A percentile compares a stretch with the other conserved stretches of the same genome.
phyloP scores from a whole-genome alignment of 345 rosid genomes.

The Citrus sp. region DNA sequence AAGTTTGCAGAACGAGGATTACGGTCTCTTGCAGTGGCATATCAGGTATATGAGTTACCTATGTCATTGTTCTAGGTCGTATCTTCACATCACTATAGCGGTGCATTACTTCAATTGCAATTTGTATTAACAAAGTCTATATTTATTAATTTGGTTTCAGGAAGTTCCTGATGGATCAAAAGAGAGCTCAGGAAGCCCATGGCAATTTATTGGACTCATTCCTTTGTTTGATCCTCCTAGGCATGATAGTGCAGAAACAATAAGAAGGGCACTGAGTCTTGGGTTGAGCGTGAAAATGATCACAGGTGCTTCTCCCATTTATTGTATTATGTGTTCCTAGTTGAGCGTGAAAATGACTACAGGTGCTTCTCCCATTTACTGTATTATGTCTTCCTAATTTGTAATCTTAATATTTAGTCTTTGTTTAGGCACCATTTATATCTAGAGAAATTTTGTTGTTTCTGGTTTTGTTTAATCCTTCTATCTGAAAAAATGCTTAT shows the following conservation, averaged over 20 bases:
- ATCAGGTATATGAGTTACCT: slow-evolving; percentile 35
- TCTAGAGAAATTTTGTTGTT: neutral
- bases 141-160: slow-evolving; percentile 23
- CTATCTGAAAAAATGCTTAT: neutral
- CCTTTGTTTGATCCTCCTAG: slow-evolving; percentile 69
- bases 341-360: slow-evolving; percentile 61
- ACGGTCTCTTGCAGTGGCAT: slow-evolving; percentile 65
- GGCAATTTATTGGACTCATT: slow-evolving; percentile 60
- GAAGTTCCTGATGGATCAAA: slow-evolving; percentile 61
- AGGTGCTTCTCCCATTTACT: neutral
- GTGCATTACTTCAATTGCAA: neutral
- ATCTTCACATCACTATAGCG: neutral
- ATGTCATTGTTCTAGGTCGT: neutral
- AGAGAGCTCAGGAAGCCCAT: slow-evolving; percentile 59
- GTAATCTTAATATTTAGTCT: neutral
- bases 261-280: slow-evolving; percentile 42
- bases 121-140: neutral
- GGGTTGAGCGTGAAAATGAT: slow-evolving; percentile 73
- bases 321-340: neutral
- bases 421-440: neutral
- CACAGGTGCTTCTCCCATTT: slow-evolving; percentile 30
- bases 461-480: neutral
- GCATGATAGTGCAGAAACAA: slow-evolving; percentile 40
- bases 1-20: slow-evolving; percentile 57
- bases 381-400: neutral